A percentile compares a stretch with the other conserved stretches of the same genome.
Conservation (phyloP, 805 yeast genomes). For the Kluyveromyces siamensis region DNA sequence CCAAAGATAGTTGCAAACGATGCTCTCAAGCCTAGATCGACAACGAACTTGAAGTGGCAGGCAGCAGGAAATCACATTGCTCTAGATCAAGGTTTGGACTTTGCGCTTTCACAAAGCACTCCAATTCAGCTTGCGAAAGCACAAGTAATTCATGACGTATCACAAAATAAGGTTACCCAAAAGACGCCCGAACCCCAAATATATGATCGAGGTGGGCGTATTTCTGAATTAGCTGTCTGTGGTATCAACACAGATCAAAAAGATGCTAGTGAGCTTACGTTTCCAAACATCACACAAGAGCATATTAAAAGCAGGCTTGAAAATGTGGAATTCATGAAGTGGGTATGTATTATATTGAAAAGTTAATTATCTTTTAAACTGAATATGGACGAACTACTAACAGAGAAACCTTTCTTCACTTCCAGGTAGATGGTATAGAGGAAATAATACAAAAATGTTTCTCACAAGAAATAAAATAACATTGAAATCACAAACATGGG, state of each 20-base stretch:
- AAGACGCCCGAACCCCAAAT: no score
- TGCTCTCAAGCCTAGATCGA: background rate
- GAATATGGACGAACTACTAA: background rate
- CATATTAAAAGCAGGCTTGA: constrained; percentile 14
- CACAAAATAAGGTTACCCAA: background rate
- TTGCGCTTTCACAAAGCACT: constrained; percentile 1
- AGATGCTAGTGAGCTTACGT: background rate
- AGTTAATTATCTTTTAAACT: background rate
- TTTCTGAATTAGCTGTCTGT: no score
- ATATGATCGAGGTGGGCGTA: no score
- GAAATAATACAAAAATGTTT: background rate
- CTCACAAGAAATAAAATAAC: background rate
- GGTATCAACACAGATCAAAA: background rate
- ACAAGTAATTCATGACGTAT: background rate
- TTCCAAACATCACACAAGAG: constrained; percentile 6
- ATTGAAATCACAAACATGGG: background rate
- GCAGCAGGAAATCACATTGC: background rate
- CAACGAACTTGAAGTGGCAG: background rate
- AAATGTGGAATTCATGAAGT: constrained; percentile 19
- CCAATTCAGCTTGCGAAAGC: background rate
- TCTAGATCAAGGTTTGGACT: background rate
- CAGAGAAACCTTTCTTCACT: background rate
- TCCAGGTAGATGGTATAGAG: constrained; percentile 5
- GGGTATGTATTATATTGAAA: constrained; percentile 14
- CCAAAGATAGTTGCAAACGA: background rate